phyloP scores from a whole-genome alignment of 129 eudicot genomes.

The Flaveria robusta region DNA sequence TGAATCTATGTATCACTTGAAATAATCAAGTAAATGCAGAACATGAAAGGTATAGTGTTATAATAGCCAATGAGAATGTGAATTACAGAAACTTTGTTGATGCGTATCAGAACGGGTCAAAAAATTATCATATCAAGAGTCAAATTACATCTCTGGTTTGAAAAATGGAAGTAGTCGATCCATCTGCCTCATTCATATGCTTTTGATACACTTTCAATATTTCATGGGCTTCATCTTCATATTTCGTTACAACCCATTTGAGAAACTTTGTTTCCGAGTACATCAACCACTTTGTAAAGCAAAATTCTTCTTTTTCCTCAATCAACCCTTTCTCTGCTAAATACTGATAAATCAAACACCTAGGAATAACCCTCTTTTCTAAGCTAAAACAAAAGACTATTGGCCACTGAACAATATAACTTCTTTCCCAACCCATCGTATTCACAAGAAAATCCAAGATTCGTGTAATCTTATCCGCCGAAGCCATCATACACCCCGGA shows the following conservation, averaged over 20 bases:
- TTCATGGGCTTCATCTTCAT: slow-evolving; percentile 38
- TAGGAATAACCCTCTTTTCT: slow-evolving; percentile 51
- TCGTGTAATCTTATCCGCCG: slow-evolving; percentile 36
- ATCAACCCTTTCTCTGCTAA: slow-evolving; percentile 42
- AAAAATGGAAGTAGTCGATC: slow-evolving; percentile 1
- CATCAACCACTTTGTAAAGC: slow-evolving; percentile 32
- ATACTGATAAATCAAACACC: slow-evolving; percentile 44
- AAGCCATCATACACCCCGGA: slow-evolving; percentile 46
- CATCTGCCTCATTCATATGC: slow-evolving; percentile 38
- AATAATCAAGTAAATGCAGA: background rate
- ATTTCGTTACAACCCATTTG: slow-evolving; percentile 27
- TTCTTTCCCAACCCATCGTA: slow-evolving; percentile 42
- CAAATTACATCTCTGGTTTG: slow-evolving; percentile 11
- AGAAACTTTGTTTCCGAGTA: slow-evolving; percentile 35
- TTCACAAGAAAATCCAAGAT: slow-evolving; percentile 51
- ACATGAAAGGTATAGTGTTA: background rate
- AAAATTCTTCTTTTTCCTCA: slow-evolving; percentile 21
- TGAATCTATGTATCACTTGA: background rate
- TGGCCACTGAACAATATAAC: slow-evolving; percentile 31
- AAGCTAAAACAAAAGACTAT: slow-evolving; percentile 34
- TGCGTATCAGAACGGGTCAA: background rate
- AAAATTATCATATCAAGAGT: background rate
- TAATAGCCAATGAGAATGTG: background rate
- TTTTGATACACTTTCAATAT: slow-evolving; percentile 41
- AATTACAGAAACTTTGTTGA: background rate